phyloP scores from a whole-genome alignment of 129 eudicot species.

The Ambrosia trifida region DNA sequence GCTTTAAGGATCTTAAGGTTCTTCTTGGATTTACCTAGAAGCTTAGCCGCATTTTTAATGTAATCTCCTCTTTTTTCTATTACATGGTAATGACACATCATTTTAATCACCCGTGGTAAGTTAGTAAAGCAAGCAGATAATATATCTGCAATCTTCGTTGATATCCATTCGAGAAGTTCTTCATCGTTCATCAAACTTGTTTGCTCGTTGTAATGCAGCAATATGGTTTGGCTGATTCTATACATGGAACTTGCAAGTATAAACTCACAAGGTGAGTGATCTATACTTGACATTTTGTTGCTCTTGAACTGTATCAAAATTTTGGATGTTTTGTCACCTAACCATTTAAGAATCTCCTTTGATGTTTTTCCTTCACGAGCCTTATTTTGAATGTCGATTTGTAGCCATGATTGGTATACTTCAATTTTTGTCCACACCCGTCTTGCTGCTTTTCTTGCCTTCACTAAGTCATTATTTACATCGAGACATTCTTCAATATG shows the following conservation, averaged over 20 bases:
- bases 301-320: not conserved
- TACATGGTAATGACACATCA: constrained; percentile 2
- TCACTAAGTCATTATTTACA: not conserved
- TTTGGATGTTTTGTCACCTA: constrained; percentile 1
- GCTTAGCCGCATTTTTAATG: not conserved
- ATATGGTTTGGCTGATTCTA: not conserved
- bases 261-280: not conserved
- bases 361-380: not conserved
- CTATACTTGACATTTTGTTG: not conserved
- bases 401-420: not conserved
- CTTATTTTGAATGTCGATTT: not conserved
- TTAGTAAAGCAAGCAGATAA: constrained; percentile 7
- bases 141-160: not conserved
- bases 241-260: constrained; percentile 13
- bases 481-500: constrained; percentile 2
- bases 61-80: constrained; percentile 8
- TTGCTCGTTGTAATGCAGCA: not conserved
- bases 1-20: not conserved
- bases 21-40: constrained; percentile 10
- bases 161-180: not conserved
- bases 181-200: not conserved
- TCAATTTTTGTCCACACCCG: not conserved
- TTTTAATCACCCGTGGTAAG: constrained; percentile 8
- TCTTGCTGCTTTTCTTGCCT: constrained; percentile 2
- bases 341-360: constrained; percentile 14